Base-by-base conservation (phyloP, 2,329 filamentous ascomycete species). In the Dothideomycetes sp. region DNA sequence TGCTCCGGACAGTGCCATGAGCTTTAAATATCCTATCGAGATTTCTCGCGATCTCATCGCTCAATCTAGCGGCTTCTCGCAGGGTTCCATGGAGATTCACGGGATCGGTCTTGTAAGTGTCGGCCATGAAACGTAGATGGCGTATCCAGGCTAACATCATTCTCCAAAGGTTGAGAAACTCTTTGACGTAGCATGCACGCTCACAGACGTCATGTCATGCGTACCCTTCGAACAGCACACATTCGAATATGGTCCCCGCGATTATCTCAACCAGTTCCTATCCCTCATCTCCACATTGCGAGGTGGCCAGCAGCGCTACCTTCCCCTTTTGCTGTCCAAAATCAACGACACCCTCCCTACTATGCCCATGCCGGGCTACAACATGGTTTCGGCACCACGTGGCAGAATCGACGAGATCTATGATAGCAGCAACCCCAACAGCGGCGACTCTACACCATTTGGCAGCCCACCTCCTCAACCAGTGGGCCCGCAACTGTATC, bases 251-350 rank as follows among this genome's bases (percentile, higher is more conserved):
- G 77, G 79, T 0, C 83, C 84, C 3, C 77, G 77, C 27, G 82
- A 89, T 51, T 79, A 85, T 52, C 73, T 93, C 4, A 76, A 76
- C 44, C 73, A 81, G 43, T 67, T 87, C 12, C 66, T 83, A 38
- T 73, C 72, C 41, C 69, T 85, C 11, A 66, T 87, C 1, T 76
- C 77, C 1, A 67, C 76, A 7, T 70, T 91, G 14, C 81, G 83
- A n/a, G 79, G 76, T 42, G 84, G 84, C 5, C 73, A 88, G 41
- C 73, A 81, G 45, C 79, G 81, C 37, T 91, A 86, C 55, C 66
- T 89, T 11, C 84, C 84, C 3, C 69, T 93, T 1, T 69, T 94
- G 1, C 62, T 91, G 40, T 74, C 73, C 56, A 91, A 89, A 62
- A 73, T 89, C 30, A 72, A 79, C 45, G 81, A 89, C 31, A 51